Conservation (phyloP, 106 monocot genomes). For the Dioscorea alata region DNA sequence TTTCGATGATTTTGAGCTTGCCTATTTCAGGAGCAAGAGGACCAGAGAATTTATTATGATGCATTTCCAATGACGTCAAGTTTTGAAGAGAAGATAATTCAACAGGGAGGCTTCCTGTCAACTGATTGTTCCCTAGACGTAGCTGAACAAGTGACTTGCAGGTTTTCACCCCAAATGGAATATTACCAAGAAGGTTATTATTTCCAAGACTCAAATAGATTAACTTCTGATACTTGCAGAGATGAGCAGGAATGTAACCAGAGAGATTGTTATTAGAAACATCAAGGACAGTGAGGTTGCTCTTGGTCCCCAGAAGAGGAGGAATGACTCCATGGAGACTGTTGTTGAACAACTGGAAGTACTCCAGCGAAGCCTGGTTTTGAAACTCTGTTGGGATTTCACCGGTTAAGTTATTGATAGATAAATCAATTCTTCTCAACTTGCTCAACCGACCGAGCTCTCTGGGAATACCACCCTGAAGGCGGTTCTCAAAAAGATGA, state of each 20-base stretch:
- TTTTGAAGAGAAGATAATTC: conserved; percentile 55
- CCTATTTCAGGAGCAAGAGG: conserved; percentile 68
- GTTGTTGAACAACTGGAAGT: conserved; percentile 62
- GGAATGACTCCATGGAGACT: conserved; percentile 56
- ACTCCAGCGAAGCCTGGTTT: conserved; percentile 51
- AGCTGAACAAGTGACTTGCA: conserved; percentile 62
- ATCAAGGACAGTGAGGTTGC: conserved; percentile 67
- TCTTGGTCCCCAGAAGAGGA: conserved; percentile 50
- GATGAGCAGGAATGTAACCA: conserved; percentile 40
- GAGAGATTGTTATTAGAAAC: conserved; percentile 59
- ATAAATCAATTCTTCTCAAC: conserved; percentile 56
- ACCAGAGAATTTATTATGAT: conserved; percentile 64
- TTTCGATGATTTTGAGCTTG: conserved; percentile 47
- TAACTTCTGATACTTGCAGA: conserved; percentile 59
- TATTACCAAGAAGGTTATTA: conserved; percentile 61
- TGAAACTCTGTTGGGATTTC: conserved; percentile 55
- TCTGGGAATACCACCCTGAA: conserved; percentile 56
- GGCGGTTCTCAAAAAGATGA: conserved; percentile 69
- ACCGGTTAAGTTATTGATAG: conserved; percentile 67
- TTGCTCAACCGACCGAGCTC: conserved; percentile 47
- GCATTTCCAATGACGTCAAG: conserved; percentile 56
- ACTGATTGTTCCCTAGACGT: conserved; percentile 50
- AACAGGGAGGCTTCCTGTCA: conserved; percentile 66
- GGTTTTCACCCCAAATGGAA: conserved; percentile 57
- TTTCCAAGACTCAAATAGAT: conserved; percentile 60